Evolutionary conservation across 192 early-diverging fungal species (phyloP), one percentile per base, ranked within the genome.

Genomic region (Jimgerdemannia lactiflua): DNA sequence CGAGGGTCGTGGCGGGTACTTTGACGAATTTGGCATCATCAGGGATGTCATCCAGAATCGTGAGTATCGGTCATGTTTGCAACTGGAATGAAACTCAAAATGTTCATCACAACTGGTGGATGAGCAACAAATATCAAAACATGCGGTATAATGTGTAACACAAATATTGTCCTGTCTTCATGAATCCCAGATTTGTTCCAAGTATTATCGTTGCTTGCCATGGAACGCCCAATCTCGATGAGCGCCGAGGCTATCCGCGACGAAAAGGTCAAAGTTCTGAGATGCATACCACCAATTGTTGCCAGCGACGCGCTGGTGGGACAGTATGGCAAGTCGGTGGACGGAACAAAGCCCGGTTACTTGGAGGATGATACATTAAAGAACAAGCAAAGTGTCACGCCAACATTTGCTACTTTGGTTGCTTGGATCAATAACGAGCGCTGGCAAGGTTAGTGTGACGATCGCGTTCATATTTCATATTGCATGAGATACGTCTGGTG

Each of bases 21-120:
- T 99, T 91, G 96, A 99, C 79, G 96, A 97, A 85, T 98, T 97
- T 87, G 97, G 97, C 39, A 97, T 99, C 65, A 96, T 99, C 76
- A 95, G 97, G 73, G 97, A 99, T 78, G 97, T 99, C 65, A 92
- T 94, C 90, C 94, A 95, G 86, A 95, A 95, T 83, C 92, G 87
- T 87, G 85, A 75, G 85, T 83, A 4, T 64, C 8, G 49, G 8
- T 59, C 49, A 59, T 59, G 14, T 59, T 59, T 59, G 49, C 49
- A 29, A 29, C 29, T 29, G 29, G 29, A 29, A 29, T 29, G 29
- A 29, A 29, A 29, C 29, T 29, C 29, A 29, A 29, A 29, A 29
- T 29, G 29, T 0, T 29, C 29, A 29, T 29, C 29, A 29, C 29
- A 29, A 29, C 29, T 29, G 70, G 3, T 42, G 40, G 29, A 4